Conservation (phyloP, 1,139 yeast genomes). For the Pichia sp. region DNA sequence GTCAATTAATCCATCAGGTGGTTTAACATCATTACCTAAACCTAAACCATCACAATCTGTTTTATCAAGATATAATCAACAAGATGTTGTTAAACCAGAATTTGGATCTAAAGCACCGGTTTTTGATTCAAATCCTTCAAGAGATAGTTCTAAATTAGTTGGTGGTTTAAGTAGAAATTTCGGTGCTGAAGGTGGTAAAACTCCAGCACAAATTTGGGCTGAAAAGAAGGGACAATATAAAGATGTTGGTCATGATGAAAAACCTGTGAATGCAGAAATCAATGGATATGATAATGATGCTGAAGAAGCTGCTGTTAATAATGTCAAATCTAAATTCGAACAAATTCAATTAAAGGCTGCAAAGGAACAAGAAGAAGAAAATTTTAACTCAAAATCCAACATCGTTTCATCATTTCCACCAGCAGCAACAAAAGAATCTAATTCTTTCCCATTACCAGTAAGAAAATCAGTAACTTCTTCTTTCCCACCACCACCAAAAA, state of each 20-base stretch:
- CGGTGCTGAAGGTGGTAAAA: slow-evolving; percentile 71
- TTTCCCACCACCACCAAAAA: slow-evolving; percentile 16
- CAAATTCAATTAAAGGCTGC: slow-evolving; percentile 21
- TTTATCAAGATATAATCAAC: slow-evolving; percentile 40
- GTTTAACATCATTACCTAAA: slow-evolving; percentile 58
- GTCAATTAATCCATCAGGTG: slow-evolving; percentile 32
- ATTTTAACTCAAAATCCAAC: slow-evolving; percentile 14
- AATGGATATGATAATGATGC: slow-evolving; percentile 19
- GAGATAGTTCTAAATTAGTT: slow-evolving; percentile 40
- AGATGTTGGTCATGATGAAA: slow-evolving; percentile 32
- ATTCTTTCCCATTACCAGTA: slow-evolving; percentile 25
- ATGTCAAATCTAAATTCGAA: slow-evolving; percentile 26
- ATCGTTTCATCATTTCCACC: slow-evolving; percentile 19
- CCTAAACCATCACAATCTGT: slow-evolving; percentile 53
- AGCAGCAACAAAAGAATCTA: slow-evolving; percentile 8
- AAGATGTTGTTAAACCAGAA: slow-evolving; percentile 34
- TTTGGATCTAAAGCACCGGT: slow-evolving; percentile 53
- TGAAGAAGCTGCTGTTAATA: slow-evolving; percentile 22
- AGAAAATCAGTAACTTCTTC: slow-evolving; percentile 19
- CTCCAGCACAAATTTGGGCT: slow-evolving; percentile 96
- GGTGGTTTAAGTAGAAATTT: slow-evolving; percentile 66
- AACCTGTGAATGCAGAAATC: slow-evolving; percentile 25
- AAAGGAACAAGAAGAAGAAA: slow-evolving; percentile 27
- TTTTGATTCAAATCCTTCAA: slow-evolving; percentile 30
- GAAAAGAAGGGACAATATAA: slow-evolving; percentile 70